These are phyloP conservation scores for Aspergillus tanneri DNA, from an alignment of 2,329 filamentous ascomycete species.

Conservation along the genomic window DNA sequence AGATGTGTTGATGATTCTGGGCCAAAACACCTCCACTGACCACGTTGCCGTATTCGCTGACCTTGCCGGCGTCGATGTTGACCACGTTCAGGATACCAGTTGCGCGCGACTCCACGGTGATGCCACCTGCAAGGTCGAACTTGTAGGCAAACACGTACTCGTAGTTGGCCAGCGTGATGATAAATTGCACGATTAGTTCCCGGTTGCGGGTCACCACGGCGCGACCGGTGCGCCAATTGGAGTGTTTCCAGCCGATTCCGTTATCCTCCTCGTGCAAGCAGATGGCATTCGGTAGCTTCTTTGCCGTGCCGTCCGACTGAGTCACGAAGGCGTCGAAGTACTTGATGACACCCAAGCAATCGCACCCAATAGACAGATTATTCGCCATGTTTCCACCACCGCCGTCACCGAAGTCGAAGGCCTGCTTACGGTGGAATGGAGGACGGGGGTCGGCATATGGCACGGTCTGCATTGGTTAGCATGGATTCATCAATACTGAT, in stretches of 20 bases:
- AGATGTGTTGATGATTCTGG: constrained; percentile 92
- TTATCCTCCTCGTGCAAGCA: constrained; percentile 9
- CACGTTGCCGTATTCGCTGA: constrained; percentile 80
- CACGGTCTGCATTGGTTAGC: too few species aligned
- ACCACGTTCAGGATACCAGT: constrained; percentile 93
- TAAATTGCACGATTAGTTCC: constrained; percentile 81
- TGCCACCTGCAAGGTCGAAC: constrained; percentile 84
- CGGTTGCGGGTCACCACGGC: constrained; percentile 79
- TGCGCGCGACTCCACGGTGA: constrained; percentile 85
- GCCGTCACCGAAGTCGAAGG: constrained; percentile 67
- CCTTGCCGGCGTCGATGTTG: constrained; percentile 73
- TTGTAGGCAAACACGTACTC: constrained; percentile 85
- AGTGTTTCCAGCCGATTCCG: constrained; percentile 62
- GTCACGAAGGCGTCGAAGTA: constrained; percentile 63
- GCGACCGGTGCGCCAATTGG: constrained; percentile 83
- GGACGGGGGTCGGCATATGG: constrained; percentile 53
- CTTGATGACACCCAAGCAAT: constrained; percentile 66
- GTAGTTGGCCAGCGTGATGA: constrained; percentile 93
- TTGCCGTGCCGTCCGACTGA: too few species aligned
- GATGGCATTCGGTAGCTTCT: constrained; percentile 1
- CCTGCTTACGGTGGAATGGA: constrained; percentile 65
- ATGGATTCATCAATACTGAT: too few species aligned
- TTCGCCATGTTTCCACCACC: constrained; percentile 64
- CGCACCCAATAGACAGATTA: constrained; percentile 65
- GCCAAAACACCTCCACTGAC: constrained; percentile 86